These are phyloP conservation scores for Neofusicoccum kwambonambiense DNA, from an alignment of 2,329 filamentous ascomycete genomes.

Conservation along the genomic window DNA sequence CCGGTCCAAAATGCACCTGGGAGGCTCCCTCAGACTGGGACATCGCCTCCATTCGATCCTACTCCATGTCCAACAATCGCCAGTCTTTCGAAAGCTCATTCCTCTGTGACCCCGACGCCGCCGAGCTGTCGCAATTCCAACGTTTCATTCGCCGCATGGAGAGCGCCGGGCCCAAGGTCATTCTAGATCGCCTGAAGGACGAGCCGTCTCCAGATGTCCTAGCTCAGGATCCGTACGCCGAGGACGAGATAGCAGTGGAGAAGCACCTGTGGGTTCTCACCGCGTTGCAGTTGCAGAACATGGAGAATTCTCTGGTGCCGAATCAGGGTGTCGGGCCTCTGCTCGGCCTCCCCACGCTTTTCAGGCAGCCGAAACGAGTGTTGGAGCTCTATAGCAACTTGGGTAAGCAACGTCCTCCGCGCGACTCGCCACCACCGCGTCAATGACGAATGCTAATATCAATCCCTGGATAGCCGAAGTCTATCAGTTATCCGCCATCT, in stretches of 20 bases:
- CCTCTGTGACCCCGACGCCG: conserved; percentile 4
- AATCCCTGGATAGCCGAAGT: conserved; percentile 37
- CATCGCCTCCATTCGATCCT: conserved; percentile 27
- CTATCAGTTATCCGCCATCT: conserved; percentile 45
- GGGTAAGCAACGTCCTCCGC: not conserved
- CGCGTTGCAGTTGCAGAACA: conserved; percentile 46
- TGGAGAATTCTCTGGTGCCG: conserved; percentile 27
- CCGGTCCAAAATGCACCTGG: conserved; percentile 19
- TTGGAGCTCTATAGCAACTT: conserved; percentile 41
- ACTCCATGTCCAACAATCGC: not conserved
- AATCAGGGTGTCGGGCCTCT: conserved; percentile 22
- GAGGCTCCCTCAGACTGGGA: conserved; percentile 36
- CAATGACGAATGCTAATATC: conserved; percentile 20
- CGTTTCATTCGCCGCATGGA: conserved; percentile 58
- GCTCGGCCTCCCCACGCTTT: conserved; percentile 22
- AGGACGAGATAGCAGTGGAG: conserved; percentile 53
- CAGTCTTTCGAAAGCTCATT: conserved; percentile 7
- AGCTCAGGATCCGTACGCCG: conserved; percentile 39
- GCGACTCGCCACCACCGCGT: conserved; percentile 24
- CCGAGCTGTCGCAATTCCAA: conserved; percentile 45
- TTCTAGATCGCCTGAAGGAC: conserved; percentile 57
- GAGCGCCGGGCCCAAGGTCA: conserved; percentile 50
- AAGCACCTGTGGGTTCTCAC: conserved; percentile 64
- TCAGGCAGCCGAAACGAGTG: conserved; percentile 21
- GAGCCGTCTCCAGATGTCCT: conserved; percentile 31